Conservation (phyloP, 371 early-diverging fungal species). For the Phascolomyces articulosus region DNA sequence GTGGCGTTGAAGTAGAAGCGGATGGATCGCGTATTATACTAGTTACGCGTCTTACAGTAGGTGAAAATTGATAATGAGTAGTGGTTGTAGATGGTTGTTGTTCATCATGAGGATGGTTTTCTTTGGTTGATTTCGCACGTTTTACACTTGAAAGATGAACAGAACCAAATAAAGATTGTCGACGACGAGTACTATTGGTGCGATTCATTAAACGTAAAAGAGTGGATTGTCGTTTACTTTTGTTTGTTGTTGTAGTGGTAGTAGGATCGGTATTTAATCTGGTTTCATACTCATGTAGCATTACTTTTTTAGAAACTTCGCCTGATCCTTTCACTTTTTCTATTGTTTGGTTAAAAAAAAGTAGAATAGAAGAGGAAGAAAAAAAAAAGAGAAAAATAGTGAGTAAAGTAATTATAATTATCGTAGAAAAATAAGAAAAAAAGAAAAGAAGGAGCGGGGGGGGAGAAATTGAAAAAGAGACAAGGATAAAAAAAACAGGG, state of each 20-base stretch:
- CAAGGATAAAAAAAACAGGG: neutral
- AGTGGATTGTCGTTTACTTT: slow-evolving; percentile 12
- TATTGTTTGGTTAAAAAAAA: neutral
- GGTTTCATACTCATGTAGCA: slow-evolving; percentile 18
- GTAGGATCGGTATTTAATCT: slow-evolving; percentile 9
- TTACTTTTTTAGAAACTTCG: slow-evolving; percentile 8
- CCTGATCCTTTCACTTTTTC: slow-evolving; percentile 1
- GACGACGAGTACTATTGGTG: slow-evolving; percentile 3
- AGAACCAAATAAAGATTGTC: slow-evolving; percentile 8
- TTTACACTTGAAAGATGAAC: slow-evolving; percentile 8
- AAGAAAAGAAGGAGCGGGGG: neutral
- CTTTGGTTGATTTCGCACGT: slow-evolving; percentile 4
- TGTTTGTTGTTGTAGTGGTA: too few species aligned
- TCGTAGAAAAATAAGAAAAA: neutral
- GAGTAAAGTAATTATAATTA: too few species aligned
- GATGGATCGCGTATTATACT: slow-evolving; percentile 6
- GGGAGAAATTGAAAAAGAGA: neutral
- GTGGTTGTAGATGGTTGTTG: neutral
- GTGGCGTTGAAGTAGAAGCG: too few species aligned
- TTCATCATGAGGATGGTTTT: neutral
- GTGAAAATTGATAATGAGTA: neutral
- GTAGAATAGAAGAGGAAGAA: neutral
- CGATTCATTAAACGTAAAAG: slow-evolving; percentile 18
- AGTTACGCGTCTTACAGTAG: neutral
- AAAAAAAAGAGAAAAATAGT: neutral